Evolutionary conservation across 768 basidiomycete species (phyloP), one percentile per base, ranked within the genome.

Genomic region (Clitopilus passeckerianus): DNA sequence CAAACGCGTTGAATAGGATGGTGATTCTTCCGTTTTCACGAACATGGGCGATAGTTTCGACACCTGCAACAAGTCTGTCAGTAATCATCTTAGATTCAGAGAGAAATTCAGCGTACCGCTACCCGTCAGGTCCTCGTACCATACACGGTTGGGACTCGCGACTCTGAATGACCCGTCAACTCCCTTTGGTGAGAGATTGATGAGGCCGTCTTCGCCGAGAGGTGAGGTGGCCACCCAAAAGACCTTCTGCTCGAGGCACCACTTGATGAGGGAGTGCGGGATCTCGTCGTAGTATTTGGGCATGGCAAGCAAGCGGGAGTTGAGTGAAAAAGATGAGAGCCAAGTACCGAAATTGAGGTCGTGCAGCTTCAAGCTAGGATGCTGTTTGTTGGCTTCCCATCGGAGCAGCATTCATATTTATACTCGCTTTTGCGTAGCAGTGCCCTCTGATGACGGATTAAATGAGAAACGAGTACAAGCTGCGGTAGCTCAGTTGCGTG

Each of bases 101-200:
- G 33, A 6, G 46, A 8, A 34, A 50, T 2, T 44, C 15, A 12
- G 74, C 80, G 37, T 57, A 83, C 84, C 85, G 64, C 84, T 86
- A 7, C 86, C 86, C 7, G 80, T 82, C 61, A 86, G 71, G 64
- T 89, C 86, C 63, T 88, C 85, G 63, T 89, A 88, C 86, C 86
- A 87, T 9, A 84, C 82, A 22, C 68, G 74, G 24, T 73, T 80
- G 37, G 74, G 67, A 56, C 78, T 70, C 10, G 79, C 74, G 56
- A 85, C 66, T 60, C 82, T 80, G 63, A 88, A 84, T 12, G 77
- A 78, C 4, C 80, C 78, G 43, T 75, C 70, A 34, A 73, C 71
- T 33, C 85, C 84, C 61, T 87, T 87, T 1, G 85, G 85, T 0
- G 84, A 86, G 23, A 87, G 69, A 64, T 87, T 87, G 37, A 89